These are phyloP conservation scores for Fusarium oligoseptatum DNA, from an alignment of 2,329 filamentous ascomycete species.

Conservation along the genomic window DNA sequence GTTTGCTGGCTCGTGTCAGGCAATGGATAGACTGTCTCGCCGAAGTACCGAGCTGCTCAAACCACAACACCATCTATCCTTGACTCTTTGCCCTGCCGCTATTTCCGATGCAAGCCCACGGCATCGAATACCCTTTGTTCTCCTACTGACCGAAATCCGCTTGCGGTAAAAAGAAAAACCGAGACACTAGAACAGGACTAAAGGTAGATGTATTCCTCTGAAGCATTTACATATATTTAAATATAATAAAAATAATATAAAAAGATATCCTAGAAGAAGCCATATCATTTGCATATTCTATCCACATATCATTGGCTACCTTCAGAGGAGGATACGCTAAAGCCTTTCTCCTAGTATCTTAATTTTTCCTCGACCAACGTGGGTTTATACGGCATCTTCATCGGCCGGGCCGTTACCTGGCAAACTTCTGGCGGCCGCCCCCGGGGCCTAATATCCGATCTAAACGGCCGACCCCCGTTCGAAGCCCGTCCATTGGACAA, in stretches of 20 bases:
- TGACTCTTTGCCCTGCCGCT: neutral
- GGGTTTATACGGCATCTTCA: neutral
- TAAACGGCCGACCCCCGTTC: neutral
- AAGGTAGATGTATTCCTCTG: neutral
- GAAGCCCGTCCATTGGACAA: neutral
- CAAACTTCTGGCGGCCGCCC: neutral
- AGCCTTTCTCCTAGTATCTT: neutral
- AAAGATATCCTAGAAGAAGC: neutral
- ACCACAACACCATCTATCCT: neutral
- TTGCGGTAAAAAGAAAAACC: neutral
- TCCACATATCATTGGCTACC: neutral
- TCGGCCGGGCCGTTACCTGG: neutral
- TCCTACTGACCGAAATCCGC: neutral
- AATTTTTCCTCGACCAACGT: neutral
- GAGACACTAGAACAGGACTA: neutral
- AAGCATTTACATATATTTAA: rapidly evolving
- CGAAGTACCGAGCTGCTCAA: neutral
- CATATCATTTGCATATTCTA: neutral
- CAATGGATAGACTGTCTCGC: constrained; percentile 3
- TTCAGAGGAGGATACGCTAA: neutral
- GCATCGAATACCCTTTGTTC: neutral
- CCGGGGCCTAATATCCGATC: constrained; percentile 10
- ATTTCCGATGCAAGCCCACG: neutral
- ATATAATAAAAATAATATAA: neutral
- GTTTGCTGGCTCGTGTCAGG: neutral